These are phyloP conservation scores for Plasmodium vinckei DNA, from an alignment of 169 alveolate genomes.

Conservation along the genomic window DNA sequence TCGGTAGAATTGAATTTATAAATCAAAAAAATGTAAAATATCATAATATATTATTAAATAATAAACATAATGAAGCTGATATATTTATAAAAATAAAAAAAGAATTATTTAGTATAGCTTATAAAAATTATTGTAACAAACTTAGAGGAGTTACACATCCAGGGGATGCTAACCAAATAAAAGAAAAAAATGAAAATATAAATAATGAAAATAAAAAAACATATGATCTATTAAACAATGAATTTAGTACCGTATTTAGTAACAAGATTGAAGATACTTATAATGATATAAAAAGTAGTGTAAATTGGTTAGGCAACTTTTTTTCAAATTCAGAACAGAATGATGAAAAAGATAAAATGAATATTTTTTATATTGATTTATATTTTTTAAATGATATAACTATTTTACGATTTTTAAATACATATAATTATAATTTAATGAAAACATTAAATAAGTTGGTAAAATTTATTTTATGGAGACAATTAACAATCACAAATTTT, in stretches of 20 bases:
- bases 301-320: constrained; percentile 63
- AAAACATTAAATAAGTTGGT: constrained; percentile 50
- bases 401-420: constrained; percentile 50
- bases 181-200: background rate
- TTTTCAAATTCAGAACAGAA: constrained; percentile 39
- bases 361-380: constrained; percentile 37
- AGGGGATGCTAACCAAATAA: background rate
- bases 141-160: background rate
- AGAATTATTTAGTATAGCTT: constrained; percentile 41
- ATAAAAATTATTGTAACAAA: constrained; percentile 21
- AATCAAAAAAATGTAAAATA: constrained; percentile 2
- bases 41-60: constrained; percentile 4
- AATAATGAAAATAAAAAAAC: constrained; percentile 16
- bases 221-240: constrained; percentile 48
- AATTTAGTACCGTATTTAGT: constrained; percentile 23
- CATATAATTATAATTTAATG: constrained; percentile 50
- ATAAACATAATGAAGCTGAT: constrained; percentile 32
- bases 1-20: constrained; percentile 8
- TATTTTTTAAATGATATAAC: constrained; percentile 63
- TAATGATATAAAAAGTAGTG: constrained; percentile 66
- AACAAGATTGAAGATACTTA: constrained; percentile 69
- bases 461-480: constrained; percentile 66
- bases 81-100: constrained; percentile 31
- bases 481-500: constrained; percentile 29
- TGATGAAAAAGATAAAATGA: constrained; percentile 45